Conservation (phyloP, 495 filamentous ascomycete species). For the Cercophora samala region DNA sequence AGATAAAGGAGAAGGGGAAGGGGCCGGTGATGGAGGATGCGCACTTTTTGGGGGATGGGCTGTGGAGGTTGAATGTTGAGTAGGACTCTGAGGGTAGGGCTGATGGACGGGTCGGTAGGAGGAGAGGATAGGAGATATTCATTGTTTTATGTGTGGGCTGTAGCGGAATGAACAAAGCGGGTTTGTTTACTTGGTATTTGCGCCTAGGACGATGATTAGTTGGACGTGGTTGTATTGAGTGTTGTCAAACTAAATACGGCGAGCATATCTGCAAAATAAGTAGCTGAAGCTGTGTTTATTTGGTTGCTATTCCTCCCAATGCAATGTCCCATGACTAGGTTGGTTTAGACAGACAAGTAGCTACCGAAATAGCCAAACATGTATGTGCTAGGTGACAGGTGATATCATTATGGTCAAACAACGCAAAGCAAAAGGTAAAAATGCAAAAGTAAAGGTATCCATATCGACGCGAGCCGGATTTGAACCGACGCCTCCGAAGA, state of each 20-base stretch:
- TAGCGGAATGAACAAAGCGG: background rate
- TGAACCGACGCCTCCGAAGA: slow-evolving; percentile 50
- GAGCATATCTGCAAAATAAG: too few relatives aligned
- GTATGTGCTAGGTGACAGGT: too few relatives aligned
- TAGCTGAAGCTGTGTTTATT: too few relatives aligned
- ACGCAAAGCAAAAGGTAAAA: slow-evolving; percentile 8
- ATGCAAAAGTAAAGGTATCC: slow-evolving; percentile 10
- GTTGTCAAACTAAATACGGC: too few relatives aligned
- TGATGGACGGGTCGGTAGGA: background rate
- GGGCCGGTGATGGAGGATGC: slow-evolving; percentile 87
- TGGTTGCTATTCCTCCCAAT: too few relatives aligned
- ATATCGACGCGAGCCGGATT: slow-evolving; percentile 41
- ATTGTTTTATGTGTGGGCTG: background rate
- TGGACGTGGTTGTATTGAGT: too few relatives aligned
- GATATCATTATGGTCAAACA: too few relatives aligned
- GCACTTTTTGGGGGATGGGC: slow-evolving; percentile 90
- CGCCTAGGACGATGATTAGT: background rate
- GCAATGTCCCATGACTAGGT: too few relatives aligned
- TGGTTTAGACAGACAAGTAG: too few relatives aligned
- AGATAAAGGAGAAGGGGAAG: slow-evolving; percentile 89
- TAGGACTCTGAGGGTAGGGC: slow-evolving; percentile 31
- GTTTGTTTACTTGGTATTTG: background rate
- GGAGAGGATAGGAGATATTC: background rate
- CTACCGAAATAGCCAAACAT: too few relatives aligned
- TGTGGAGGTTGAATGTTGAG: slow-evolving; percentile 78